Percentiles rank a stretch among this genome's conserved stretches.
phyloP scores from a whole-genome alignment of 2,329 filamentous ascomycete species.

The Fusarium brachygibbosum region DNA sequence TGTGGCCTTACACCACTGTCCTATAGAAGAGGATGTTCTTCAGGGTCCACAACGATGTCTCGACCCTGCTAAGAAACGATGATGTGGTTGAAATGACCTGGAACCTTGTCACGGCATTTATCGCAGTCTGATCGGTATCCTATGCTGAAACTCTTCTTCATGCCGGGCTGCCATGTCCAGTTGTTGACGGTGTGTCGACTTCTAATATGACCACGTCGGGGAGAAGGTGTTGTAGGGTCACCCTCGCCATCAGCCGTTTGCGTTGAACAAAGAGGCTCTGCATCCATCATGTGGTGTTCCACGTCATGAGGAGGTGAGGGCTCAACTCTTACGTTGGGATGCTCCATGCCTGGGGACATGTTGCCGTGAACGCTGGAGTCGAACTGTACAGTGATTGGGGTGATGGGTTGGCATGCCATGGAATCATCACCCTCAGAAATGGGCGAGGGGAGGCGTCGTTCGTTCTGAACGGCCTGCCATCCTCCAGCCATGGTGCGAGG shows the following conservation, averaged over 20 bases:
- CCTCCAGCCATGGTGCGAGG: slow-evolving; percentile 65
- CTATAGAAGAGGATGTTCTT: slow-evolving; percentile 43
- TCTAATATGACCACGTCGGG: slow-evolving; percentile 68
- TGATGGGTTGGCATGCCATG: slow-evolving; percentile 56
- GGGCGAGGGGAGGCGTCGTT: slow-evolving; percentile 69
- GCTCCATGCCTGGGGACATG: slow-evolving; percentile 49
- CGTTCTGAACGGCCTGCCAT: slow-evolving; percentile 67
- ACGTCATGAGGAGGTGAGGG: slow-evolving; percentile 54
- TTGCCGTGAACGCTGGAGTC: slow-evolving; percentile 54
- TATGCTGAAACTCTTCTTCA: slow-evolving; percentile 81
- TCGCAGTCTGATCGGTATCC: slow-evolving; percentile 83
- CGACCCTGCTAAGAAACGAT: slow-evolving; percentile 69
- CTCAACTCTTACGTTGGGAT: slow-evolving; percentile 35
- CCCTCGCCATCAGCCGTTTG: slow-evolving; percentile 50
- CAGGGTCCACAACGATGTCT: slow-evolving; percentile 48
- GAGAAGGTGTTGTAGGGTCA: slow-evolving; percentile 61
- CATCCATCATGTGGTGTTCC: slow-evolving; percentile 57
- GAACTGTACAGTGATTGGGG: slow-evolving; percentile 51
- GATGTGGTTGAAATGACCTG: slow-evolving; percentile 86
- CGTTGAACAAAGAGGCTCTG: slow-evolving; percentile 48
- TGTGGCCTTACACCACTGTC: slow-evolving; percentile 48
- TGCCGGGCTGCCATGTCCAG: slow-evolving; percentile 72
- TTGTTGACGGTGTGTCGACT: slow-evolving; percentile 71
- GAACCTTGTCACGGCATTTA: slow-evolving; percentile 80
- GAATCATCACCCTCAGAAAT: slow-evolving; percentile 69